Conservation (phyloP, 2,329 filamentous ascomycete species). For the Pestalotiopsis sp. region DNA sequence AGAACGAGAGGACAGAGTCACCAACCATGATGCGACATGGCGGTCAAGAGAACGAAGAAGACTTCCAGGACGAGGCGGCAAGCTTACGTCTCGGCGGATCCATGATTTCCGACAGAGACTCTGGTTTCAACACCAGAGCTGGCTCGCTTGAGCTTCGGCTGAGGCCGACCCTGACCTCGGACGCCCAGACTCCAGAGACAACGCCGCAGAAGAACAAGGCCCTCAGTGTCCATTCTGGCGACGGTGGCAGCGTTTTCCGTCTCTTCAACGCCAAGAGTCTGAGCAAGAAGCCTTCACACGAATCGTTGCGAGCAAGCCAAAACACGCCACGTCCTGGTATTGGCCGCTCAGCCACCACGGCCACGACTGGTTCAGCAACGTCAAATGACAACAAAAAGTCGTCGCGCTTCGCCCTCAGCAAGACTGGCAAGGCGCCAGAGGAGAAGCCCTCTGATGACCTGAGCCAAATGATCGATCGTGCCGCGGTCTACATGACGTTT, state of each 20-base stretch:
- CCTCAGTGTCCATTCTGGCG: constrained; percentile 47
- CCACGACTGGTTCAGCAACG: constrained; percentile 25
- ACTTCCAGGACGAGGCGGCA: constrained; percentile 40
- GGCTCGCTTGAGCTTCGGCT: constrained; percentile 81
- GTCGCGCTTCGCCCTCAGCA: constrained; percentile 56
- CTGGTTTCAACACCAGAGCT: constrained; percentile 59
- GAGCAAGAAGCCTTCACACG: constrained; percentile 55
- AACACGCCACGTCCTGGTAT: constrained; percentile 42
- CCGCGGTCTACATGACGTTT: constrained; percentile 96
- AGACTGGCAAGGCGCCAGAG: constrained; percentile 50
- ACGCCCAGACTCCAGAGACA: constrained; percentile 36
- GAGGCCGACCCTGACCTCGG: constrained; percentile 74
- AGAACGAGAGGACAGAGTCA: constrained; percentile 52
- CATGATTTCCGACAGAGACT: constrained; percentile 45
- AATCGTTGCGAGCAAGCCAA: constrained; percentile 49
- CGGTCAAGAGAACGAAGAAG: constrained; percentile 49
- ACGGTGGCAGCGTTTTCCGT: constrained; percentile 48
- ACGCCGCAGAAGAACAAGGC: constrained; percentile 44
- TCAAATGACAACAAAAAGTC: constrained; percentile 44
- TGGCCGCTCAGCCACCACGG: constrained; percentile 44
- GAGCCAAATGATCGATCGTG: constrained; percentile 93
- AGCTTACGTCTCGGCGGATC: constrained; percentile 37
- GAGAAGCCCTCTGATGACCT: constrained; percentile 80
- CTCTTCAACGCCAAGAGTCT: constrained; percentile 50
- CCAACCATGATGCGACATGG: constrained; percentile 56